phyloP scores from a whole-genome alignment of 2,329 filamentous ascomycete genomes.

The Hymenoscyphus scutula region DNA sequence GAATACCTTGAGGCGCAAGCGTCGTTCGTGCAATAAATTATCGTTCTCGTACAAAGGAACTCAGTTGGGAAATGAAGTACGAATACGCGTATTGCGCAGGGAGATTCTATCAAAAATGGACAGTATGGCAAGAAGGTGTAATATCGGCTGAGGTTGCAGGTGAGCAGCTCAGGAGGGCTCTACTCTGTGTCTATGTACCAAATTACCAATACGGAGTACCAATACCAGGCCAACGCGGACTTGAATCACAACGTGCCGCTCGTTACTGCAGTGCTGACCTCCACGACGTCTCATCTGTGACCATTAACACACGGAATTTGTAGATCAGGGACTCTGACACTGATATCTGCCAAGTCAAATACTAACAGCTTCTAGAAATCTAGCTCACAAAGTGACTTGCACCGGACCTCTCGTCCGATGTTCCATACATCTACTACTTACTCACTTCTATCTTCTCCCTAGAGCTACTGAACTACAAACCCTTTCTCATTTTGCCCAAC shows the following conservation, averaged over 20 bases:
- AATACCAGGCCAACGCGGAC: neutral
- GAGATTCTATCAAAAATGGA: neutral
- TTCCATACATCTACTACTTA: neutral
- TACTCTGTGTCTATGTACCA: neutral
- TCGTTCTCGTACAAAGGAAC: neutral
- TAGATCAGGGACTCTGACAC: conserved; percentile 3
- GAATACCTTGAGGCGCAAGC: neutral
- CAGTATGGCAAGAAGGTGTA: neutral
- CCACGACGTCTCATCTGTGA: conserved; percentile 2
- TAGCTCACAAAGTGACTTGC: neutral
- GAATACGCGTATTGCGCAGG: neutral
- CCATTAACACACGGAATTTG: neutral
- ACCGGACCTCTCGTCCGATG: neutral
- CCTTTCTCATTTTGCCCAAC: neutral
- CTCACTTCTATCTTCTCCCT: too few species aligned
- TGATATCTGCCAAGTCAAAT: neutral
- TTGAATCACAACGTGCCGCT: neutral
- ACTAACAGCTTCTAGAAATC: neutral
- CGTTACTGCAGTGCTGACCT: neutral
- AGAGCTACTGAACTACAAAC: too few species aligned
- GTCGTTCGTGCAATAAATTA: neutral
- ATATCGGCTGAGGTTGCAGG: neutral
- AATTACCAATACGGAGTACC: neutral
- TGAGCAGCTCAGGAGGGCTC: neutral
- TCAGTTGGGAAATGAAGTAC: neutral